Base-by-base conservation (phyloP, 352 stramenopile species). In the Phytophthora cactorum region DNA sequence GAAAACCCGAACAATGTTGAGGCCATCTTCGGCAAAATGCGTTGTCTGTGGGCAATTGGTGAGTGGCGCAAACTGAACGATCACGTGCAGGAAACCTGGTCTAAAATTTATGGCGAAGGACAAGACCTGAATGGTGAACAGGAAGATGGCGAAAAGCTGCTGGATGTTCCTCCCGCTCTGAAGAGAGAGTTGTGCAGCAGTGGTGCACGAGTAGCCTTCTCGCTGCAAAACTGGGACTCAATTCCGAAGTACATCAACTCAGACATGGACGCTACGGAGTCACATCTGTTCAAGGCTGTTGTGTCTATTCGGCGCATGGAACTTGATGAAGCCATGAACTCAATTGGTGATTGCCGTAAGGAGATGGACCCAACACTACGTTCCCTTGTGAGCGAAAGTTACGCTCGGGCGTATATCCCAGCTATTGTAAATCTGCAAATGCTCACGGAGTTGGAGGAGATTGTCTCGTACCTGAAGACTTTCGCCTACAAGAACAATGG, bases 381-480 rank as follows among this genome's bases (percentile, higher is more conserved):
- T 3, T 97, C 97, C 27, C 84, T 99, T 32, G 96, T 99, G 62
- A 96, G 95, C 59, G 97, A 99, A 70, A 98, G 89, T 51, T 99
- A 99, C 70, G 91, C 88, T 56, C 91, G 98, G 11, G 97, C 97
- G 11, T 99, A 99, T 70, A 78, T 91, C 55, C 92, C 90, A 34
- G 97, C 94, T 41, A 97, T 99, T 70, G 97, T 99, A 22, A 98
- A 96, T 64, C 86, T 99, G 52, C 97, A 99, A 78, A 97, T 97
- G 72, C 87, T 99, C 14, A 95, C 96, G 2, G 98, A 99, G 79
- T 73, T 99, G 10, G 90, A 97, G 62, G 90, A 97, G 65, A 93
- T 97, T 39, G 79, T 97, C 9, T 75, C 85, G 28, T 95, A 96
- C 63, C 63, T 96, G 55, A 89, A 92, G 66, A 86, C 73, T 41